phyloP scores from a whole-genome alignment of 2,329 filamentous ascomycete species.

The Fusarium mundagurra region DNA sequence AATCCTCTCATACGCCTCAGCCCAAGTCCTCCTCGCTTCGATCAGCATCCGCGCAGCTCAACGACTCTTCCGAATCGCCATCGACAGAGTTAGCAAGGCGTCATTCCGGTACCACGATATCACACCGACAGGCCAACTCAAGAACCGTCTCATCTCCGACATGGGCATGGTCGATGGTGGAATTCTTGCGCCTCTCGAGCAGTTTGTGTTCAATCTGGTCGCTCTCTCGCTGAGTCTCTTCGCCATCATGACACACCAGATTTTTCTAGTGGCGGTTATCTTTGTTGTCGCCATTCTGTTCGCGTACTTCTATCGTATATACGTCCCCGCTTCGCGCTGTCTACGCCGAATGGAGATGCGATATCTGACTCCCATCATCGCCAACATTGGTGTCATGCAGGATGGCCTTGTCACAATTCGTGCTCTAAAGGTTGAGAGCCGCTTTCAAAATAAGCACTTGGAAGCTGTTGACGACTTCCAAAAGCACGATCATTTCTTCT shows the following conservation, averaged over 20 bases:
- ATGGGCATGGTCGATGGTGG: conserved; percentile 90
- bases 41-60: conserved; percentile 84
- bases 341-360: conserved; percentile 89
- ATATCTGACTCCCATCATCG: conserved; percentile 86
- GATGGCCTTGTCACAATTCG: conserved; percentile 88
- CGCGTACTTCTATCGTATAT: conserved; percentile 77
- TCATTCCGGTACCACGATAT: conserved; percentile 93
- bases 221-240: conserved; percentile 77
- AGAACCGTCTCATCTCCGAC: conserved; percentile 92
- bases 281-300: conserved; percentile 74
- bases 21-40: conserved; percentile 75
- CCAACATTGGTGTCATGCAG: conserved; percentile 89
- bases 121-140: conserved; percentile 86
- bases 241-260: conserved; percentile 83
- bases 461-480: conserved; percentile 87
- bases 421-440: conserved; percentile 79
- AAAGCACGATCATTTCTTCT: conserved; percentile 96
- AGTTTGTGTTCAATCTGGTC: conserved; percentile 75
- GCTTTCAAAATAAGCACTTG: conserved; percentile 84
- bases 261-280: conserved; percentile 78
- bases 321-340: conserved; percentile 84
- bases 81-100: conserved; percentile 78
- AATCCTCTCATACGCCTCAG: conserved; percentile 67
- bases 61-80: conserved; percentile 76
- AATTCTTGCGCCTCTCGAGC: conserved; percentile 78